Percentiles rank a stretch among this genome's conserved stretches.
phyloP scores from a whole-genome alignment of 495 filamentous ascomycete species.

The Geopyxis carbonaria region DNA sequence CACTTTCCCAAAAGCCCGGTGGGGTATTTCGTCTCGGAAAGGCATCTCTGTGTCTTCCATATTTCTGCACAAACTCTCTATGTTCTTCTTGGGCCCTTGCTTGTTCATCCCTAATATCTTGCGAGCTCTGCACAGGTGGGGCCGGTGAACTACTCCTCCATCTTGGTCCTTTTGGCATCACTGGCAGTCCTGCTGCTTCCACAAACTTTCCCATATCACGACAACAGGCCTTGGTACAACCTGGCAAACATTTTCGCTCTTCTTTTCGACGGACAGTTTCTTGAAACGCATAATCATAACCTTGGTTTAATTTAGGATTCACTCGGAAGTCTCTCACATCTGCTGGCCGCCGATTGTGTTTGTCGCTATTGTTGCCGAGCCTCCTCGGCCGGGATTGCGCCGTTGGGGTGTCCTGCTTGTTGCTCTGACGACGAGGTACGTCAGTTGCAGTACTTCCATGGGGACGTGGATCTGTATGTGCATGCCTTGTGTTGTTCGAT shows the following conservation, averaged over 20 bases:
- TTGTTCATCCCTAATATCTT: not conserved
- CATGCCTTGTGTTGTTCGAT: not conserved
- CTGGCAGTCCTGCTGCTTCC: constrained; percentile 17
- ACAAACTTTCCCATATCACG: constrained; percentile 16
- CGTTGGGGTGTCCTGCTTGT: not conserved
- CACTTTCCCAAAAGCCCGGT: constrained; percentile 76
- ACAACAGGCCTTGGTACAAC: constrained; percentile 47
- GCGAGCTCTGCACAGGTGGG: not conserved
- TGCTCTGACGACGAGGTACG: not conserved
- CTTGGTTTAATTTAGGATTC: constrained; percentile 58
- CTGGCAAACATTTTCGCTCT: constrained; percentile 56
- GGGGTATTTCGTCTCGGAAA: constrained; percentile 54
- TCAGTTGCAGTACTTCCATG: not conserved
- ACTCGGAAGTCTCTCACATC: constrained; percentile 52
- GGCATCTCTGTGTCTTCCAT: constrained; percentile 59
- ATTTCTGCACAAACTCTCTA: constrained; percentile 46
- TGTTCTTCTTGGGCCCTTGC: constrained; percentile 40
- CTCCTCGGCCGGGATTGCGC: not conserved
- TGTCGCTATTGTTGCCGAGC: constrained; percentile 2
- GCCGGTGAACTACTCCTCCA: constrained; percentile 19
- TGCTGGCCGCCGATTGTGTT: constrained; percentile 8
- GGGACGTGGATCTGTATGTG: not conserved
- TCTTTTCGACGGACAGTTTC: constrained; percentile 58
- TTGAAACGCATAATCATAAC: constrained; percentile 53
- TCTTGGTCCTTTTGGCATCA: constrained; percentile 12